A percentile compares a stretch with the other conserved stretches of the same genome.
These are phyloP conservation scores for Tylopilus subfusipes DNA, from an alignment of 768 basidiomycete species.

Conservation along the genomic window DNA sequence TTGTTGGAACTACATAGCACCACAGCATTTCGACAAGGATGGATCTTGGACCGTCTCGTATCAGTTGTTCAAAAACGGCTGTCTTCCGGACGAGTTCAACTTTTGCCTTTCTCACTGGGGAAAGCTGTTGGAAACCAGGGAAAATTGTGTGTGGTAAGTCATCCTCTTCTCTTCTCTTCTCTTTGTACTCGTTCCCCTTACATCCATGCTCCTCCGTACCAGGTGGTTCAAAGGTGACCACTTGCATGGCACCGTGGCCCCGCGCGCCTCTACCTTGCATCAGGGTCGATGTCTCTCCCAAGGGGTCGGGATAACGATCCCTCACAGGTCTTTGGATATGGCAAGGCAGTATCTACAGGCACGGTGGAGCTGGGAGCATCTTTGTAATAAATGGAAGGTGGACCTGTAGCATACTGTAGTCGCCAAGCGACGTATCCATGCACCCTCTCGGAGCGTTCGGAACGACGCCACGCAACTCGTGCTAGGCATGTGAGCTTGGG, in stretches of 20 bases:
- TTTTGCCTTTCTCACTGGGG: slow-evolving; percentile 2
- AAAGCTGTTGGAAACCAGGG: background rate
- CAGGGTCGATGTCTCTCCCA: background rate
- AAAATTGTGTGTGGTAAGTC: slow-evolving; percentile 7
- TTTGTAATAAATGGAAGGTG: slow-evolving; percentile 3
- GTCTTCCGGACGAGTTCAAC: background rate
- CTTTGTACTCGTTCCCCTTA: background rate
- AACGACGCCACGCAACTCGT: no score
- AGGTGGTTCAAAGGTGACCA: slow-evolving; percentile 16
- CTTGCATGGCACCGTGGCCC: slow-evolving; percentile 10
- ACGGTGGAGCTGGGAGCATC: background rate
- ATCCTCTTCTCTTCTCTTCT: no score
- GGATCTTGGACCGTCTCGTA: slow-evolving; percentile 1
- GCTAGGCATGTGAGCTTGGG: no score
- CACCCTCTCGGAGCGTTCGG: no score
- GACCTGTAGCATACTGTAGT: background rate
- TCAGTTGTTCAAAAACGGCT: slow-evolving; percentile 5
- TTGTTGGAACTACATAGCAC: slow-evolving; percentile 11
- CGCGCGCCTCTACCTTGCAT: background rate
- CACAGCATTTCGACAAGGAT: background rate
- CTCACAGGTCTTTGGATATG: slow-evolving; percentile 3
- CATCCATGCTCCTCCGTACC: no score
- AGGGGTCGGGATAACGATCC: slow-evolving; percentile 2
- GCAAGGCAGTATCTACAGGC: slow-evolving; percentile 8
- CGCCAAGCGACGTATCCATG: no score